Percentiles rank a stretch among this genome's conserved stretches.
These are phyloP conservation scores for Xylaria bambusicola DNA, from an alignment of 495 filamentous ascomycete genomes.

Conservation along the genomic window DNA sequence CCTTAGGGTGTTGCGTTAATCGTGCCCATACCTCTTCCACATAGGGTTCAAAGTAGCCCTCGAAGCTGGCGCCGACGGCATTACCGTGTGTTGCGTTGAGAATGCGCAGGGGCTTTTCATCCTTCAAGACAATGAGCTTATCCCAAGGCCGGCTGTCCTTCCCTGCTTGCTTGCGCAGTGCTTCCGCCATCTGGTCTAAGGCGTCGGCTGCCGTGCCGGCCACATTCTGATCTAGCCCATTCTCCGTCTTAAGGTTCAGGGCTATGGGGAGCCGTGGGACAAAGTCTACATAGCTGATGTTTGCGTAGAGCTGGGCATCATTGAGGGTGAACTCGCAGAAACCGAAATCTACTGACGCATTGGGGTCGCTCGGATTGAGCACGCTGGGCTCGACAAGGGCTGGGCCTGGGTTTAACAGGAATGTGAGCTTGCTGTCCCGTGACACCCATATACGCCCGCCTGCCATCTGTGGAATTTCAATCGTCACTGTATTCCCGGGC, in stretches of 20 bases:
- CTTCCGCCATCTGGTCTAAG: constrained; percentile 57
- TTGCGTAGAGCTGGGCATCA: constrained; percentile 68
- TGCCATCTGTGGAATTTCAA: constrained; percentile 69
- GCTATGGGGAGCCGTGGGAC: constrained; percentile 65
- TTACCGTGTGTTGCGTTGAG: constrained; percentile 68
- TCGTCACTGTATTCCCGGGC: constrained; percentile 58
- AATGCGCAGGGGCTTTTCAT: constrained; percentile 53
- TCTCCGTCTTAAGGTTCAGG: constrained; percentile 56
- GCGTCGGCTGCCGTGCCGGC: constrained; percentile 61
- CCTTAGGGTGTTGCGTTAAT: constrained; percentile 37
- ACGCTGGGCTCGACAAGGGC: constrained; percentile 76
- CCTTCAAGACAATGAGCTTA: constrained; percentile 58
- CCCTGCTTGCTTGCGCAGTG: constrained; percentile 54
- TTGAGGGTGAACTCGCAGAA: constrained; percentile 81
- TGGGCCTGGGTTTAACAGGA: constrained; percentile 70
- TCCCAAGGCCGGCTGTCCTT: constrained; percentile 66
- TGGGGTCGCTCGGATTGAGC: constrained; percentile 69
- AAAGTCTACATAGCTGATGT: constrained; percentile 79
- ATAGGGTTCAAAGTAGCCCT: constrained; percentile 64
- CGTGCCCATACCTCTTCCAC: constrained; percentile 65
- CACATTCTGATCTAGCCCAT: constrained; percentile 58
- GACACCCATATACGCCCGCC: constrained; percentile 74
- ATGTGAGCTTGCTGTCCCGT: constrained; percentile 60
- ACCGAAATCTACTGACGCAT: constrained; percentile 63
- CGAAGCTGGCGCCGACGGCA: constrained; percentile 59